phyloP scores from a whole-genome alignment of 2,329 filamentous ascomycete species.

The Talaromyces sp. region DNA sequence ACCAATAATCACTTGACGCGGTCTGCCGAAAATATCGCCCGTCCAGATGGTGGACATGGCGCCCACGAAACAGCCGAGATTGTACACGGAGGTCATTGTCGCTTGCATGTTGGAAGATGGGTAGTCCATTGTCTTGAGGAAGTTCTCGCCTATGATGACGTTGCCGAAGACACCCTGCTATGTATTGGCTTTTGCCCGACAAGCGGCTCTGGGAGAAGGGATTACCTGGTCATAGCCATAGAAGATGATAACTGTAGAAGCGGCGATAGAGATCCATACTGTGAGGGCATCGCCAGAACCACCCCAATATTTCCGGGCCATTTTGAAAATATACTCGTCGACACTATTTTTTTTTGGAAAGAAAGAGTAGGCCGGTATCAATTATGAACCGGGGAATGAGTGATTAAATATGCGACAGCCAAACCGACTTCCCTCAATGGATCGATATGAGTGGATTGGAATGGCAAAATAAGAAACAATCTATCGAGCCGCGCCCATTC shows the following conservation, averaged over 20 bases:
- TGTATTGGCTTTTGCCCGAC: neutral
- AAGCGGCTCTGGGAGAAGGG: neutral
- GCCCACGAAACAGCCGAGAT: constrained; percentile 16
- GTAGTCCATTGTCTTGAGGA: constrained; percentile 13
- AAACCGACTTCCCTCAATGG: neutral
- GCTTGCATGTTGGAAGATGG: constrained; percentile 16
- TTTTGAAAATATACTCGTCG: constrained; percentile 12
- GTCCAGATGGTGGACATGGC: constrained; percentile 16
- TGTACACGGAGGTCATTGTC: constrained; percentile 18
- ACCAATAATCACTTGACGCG: constrained; percentile 14
- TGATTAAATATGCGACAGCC: neutral
- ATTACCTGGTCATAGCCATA: constrained; percentile 46
- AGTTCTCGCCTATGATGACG: constrained; percentile 15
- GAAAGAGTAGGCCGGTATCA: neutral
- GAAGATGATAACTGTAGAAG: constrained; percentile 50
- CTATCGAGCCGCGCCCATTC: constrained; percentile 2
- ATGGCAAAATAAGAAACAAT: neutral
- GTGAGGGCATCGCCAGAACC: constrained; percentile 51
- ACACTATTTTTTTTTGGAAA: too few relatives aligned
- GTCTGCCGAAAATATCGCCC: constrained; percentile 14
- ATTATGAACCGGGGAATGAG: neutral
- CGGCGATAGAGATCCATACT: constrained; percentile 52
- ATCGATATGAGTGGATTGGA: neutral
- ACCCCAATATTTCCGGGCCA: constrained; percentile 50
- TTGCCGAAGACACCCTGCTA: constrained; percentile 16